Evolutionary conservation across 805 yeast species (phyloP).

Genomic region (Wickerhamiella cacticola): DNA sequence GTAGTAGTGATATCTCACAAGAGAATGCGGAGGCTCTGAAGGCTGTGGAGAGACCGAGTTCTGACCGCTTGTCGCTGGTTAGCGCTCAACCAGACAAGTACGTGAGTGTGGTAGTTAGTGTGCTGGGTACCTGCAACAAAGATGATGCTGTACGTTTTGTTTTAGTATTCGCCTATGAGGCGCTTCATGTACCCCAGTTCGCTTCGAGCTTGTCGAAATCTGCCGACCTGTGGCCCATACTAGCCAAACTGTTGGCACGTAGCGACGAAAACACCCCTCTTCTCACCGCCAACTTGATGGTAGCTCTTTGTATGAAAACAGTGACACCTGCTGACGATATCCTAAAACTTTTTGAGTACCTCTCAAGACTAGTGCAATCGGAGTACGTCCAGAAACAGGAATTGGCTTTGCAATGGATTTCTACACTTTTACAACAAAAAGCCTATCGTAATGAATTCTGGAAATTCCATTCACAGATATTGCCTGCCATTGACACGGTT

Average conservation of each 20-base stretch:
- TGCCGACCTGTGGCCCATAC: slow-evolving; percentile 35
- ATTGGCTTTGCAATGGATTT: slow-evolving; percentile 52
- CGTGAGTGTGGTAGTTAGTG: slow-evolving; percentile 41
- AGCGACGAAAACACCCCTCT: slow-evolving; percentile 45
- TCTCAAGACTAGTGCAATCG: slow-evolving; percentile 27
- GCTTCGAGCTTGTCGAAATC: slow-evolving; percentile 33
- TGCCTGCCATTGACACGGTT: slow-evolving; percentile 41
- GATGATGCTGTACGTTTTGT: slow-evolving; percentile 57
- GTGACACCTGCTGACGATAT: slow-evolving; percentile 31
- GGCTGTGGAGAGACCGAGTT: slow-evolving; percentile 38
- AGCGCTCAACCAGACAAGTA: slow-evolving; percentile 37
- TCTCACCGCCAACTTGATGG: slow-evolving; percentile 43
- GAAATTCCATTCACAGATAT: slow-evolving; percentile 32
- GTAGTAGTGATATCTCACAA: slow-evolving; percentile 54
- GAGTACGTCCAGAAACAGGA: slow-evolving; percentile 43
- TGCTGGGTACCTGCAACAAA: slow-evolving; percentile 43
- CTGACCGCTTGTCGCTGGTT: slow-evolving; percentile 26
- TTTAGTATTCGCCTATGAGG: slow-evolving; percentile 47
- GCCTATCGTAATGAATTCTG: slow-evolving; percentile 43
- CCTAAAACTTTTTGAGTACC: slow-evolving; percentile 26
- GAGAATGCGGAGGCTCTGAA: slow-evolving; percentile 56
- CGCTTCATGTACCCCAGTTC: slow-evolving; percentile 23
- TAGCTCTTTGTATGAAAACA: slow-evolving; percentile 33
- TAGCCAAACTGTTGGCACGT: slow-evolving; percentile 35
- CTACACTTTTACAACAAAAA: slow-evolving; percentile 46